These are phyloP conservation scores for Arxiozyma telluris DNA, from an alignment of 1,139 yeast genomes.

Conservation along the genomic window DNA sequence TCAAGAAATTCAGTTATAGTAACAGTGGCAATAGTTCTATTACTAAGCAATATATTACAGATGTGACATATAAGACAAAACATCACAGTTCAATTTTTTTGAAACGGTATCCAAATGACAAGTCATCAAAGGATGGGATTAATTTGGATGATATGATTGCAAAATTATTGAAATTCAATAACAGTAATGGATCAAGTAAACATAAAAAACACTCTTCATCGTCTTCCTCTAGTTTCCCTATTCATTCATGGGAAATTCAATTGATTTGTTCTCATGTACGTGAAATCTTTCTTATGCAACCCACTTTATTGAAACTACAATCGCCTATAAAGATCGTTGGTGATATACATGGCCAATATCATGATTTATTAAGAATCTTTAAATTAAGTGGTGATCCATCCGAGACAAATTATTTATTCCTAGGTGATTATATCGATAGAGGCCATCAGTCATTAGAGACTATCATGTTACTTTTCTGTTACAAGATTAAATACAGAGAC, in stretches of 20 bases:
- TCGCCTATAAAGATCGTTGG: conserved; percentile 86
- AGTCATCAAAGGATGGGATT: conserved; percentile 22
- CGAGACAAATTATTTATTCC: conserved; percentile 62
- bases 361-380: conserved; percentile 64
- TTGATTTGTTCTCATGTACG: conserved; percentile 59
- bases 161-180: conserved; percentile 26
- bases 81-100: conserved; percentile 15
- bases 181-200: background rate
- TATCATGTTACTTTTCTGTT: conserved; percentile 57
- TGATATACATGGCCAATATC: conserved; percentile 79
- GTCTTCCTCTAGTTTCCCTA: conserved; percentile 24
- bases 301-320: conserved; percentile 62
- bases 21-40: background rate
- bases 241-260: conserved; percentile 48
- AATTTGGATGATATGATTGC: conserved; percentile 29
- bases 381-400: conserved; percentile 78
- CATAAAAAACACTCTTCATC: background rate
- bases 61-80: conserved; percentile 9
- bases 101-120: conserved; percentile 25
- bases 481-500: conserved; percentile 74
- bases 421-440: conserved; percentile 83
- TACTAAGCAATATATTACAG: conserved; percentile 1
- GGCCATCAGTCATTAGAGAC: conserved; percentile 81
- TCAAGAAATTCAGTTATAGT: background rate
- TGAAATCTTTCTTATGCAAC: conserved; percentile 65